These are phyloP conservation scores for Begonia peltatifolia DNA, from an alignment of 306 rosid genomes.

Conservation along the genomic window DNA sequence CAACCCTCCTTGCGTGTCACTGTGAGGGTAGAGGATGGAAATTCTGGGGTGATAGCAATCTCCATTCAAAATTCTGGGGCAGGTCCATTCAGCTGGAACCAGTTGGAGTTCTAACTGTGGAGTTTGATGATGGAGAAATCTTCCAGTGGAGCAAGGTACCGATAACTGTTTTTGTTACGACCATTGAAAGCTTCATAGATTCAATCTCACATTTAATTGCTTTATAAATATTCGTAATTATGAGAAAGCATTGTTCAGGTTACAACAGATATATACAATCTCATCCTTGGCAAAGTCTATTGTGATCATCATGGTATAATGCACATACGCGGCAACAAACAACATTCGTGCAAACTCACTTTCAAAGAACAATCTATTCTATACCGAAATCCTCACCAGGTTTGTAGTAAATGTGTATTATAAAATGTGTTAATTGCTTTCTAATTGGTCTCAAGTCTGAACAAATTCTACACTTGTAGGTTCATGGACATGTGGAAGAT, in stretches of 20 bases:
- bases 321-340: slow-evolving; percentile 77
- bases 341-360: slow-evolving; percentile 65
- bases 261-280: slow-evolving; percentile 85
- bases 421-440: no score
- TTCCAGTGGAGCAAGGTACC: slow-evolving; percentile 97
- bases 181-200: no score
- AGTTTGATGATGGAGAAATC: slow-evolving; percentile 92
- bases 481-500: slow-evolving; percentile 79
- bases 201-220: no score
- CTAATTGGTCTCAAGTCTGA: neutral
- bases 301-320: slow-evolving; percentile 93
- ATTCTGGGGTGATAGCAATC: slow-evolving; percentile 94
- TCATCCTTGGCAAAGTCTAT: slow-evolving; percentile 82
- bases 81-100: slow-evolving; percentile 97
- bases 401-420: slow-evolving; percentile 11
- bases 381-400: slow-evolving; percentile 98
- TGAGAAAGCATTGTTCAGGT: slow-evolving; percentile 32
- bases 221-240: neutral
- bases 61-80: slow-evolving; percentile 94
- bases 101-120: slow-evolving; percentile 65
- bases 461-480: slow-evolving; percentile 17
- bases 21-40: slow-evolving; percentile 99
- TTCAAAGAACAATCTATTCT: slow-evolving; percentile 90
- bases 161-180: slow-evolving; percentile 3
- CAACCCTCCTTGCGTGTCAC: slow-evolving; percentile 93